Percentiles rank a stretch among this genome's conserved stretches.
Evolutionary conservation across 2,329 filamentous ascomycete species (phyloP).

Genomic region (Cladophialophora carrionii): DNA sequence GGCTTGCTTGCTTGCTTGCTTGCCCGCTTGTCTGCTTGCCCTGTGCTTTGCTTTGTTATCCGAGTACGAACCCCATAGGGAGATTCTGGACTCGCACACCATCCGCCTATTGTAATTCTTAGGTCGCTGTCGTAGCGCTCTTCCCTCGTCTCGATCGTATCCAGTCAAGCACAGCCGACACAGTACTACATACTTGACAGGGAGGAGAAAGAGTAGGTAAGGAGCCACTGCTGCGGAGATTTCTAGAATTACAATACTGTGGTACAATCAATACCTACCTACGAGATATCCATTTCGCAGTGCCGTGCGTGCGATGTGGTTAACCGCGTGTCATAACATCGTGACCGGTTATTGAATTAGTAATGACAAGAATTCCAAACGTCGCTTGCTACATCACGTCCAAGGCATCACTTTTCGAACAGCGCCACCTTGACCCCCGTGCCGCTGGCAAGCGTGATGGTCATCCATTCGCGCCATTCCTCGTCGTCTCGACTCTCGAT

Average conservation of each 20-base stretch:
- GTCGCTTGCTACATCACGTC: too few species aligned
- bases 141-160: neutral
- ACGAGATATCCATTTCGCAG: neutral
- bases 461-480: conserved; percentile 68
- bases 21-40: too few species aligned
- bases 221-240: neutral
- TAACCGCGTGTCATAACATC: neutral
- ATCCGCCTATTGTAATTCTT: neutral
- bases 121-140: neutral
- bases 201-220: neutral
- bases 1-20: too few species aligned
- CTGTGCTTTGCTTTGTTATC: neutral
- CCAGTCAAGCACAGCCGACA: neutral
- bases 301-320: too few species aligned
- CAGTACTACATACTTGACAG: too few species aligned
- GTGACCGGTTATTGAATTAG: neutral
- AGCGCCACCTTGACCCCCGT: conserved; percentile 58
- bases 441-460: conserved; percentile 79
- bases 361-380: too few species aligned
- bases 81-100: neutral
- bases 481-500: conserved; percentile 52
- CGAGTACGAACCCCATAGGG: neutral
- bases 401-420: conserved; percentile 30
- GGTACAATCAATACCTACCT: too few species aligned
- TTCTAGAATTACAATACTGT: neutral